Evolutionary conservation across 2,329 filamentous ascomycete species (phyloP).

Genomic region (Nothophaeocryptopus gaeumannii): DNA sequence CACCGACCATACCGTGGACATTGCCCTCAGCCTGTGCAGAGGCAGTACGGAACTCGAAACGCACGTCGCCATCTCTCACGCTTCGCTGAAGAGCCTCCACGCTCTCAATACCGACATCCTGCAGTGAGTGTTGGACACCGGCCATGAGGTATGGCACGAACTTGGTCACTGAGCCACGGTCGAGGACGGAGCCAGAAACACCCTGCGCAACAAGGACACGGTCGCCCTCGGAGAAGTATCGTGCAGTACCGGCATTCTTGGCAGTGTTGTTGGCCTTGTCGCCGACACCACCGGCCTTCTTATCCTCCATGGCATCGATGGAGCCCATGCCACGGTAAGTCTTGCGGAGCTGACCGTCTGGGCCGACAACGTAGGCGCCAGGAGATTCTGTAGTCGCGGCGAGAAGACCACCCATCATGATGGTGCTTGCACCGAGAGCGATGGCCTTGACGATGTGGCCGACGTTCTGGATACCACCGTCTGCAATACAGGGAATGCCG

Average conservation of each 20-base stretch:
- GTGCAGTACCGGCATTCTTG: conserved; percentile 93
- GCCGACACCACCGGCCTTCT: conserved; percentile 84
- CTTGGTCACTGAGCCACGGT: conserved; percentile 81
- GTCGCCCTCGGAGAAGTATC: conserved; percentile 98
- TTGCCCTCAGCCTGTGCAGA: conserved; percentile 95
- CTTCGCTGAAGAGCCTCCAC: conserved; percentile 71
- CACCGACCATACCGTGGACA: conserved; percentile 93
- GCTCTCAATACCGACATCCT: conserved; percentile 87
- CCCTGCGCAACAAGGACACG: conserved; percentile 93
- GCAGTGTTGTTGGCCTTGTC: conserved; percentile 78
- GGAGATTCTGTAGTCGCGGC: conserved; percentile 97
- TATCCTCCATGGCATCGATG: conserved; percentile 99
- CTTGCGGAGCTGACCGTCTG: conserved; percentile 97
- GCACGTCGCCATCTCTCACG: conserved; percentile 70
- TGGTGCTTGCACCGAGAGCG: conserved; percentile 85
- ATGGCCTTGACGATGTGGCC: conserved; percentile 99
- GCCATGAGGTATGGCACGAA: conserved; percentile 95
- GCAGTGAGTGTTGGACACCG: conserved; percentile 94
- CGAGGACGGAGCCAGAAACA: conserved; percentile 81
- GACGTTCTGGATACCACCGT: conserved; percentile 96
- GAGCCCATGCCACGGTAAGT: conserved; percentile 98
- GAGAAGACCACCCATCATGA: conserved; percentile 99
- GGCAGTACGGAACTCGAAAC: conserved; percentile 91
- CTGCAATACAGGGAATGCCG: conserved; percentile 95
- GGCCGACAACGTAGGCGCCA: conserved; percentile 92